phyloP scores from a whole-genome alignment of 2,329 filamentous ascomycete species.

The Exserohilum turcica region DNA sequence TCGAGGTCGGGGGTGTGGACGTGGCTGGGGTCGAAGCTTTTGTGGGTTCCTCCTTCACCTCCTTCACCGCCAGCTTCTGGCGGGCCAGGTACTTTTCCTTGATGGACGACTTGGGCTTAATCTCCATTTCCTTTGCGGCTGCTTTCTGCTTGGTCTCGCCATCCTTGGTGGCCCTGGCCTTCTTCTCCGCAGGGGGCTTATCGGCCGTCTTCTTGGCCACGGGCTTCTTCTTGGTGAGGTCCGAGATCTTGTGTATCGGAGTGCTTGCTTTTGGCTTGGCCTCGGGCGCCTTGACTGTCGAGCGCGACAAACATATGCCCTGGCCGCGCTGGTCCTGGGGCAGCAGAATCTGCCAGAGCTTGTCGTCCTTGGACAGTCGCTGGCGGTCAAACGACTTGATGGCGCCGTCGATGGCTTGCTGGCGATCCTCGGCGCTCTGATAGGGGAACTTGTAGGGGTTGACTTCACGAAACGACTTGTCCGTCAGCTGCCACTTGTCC shows the following conservation, averaged over 20 bases:
- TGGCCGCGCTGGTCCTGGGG: conserved; percentile 66
- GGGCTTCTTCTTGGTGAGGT: conserved; percentile 52
- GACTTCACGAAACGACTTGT: conserved; percentile 65
- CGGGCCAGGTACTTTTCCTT: conserved; percentile 31
- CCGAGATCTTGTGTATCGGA: conserved; percentile 46
- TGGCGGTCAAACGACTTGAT: conserved; percentile 67
- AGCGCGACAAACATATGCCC: conserved; percentile 64
- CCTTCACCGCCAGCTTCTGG: conserved; percentile 27
- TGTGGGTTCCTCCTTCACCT: conserved; percentile 28
- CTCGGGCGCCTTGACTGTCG: conserved; percentile 57
- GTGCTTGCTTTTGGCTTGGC: conserved; percentile 42
- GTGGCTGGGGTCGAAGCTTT: conserved; percentile 26
- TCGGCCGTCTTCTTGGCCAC: conserved; percentile 50
- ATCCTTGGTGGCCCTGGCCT: conserved; percentile 17
- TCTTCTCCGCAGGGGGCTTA: conserved; percentile 46
- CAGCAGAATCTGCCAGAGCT: conserved; percentile 66
- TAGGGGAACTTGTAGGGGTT: conserved; percentile 67
- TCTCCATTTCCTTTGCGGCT: conserved; percentile 18
- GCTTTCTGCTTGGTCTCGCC: conserved; percentile 17
- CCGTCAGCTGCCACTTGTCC: conserved; percentile 54
- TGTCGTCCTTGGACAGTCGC: conserved; percentile 63
- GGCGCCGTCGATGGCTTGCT: conserved; percentile 65
- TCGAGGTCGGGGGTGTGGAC: conserved; percentile 16
- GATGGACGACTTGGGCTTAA: conserved; percentile 32
- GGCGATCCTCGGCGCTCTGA: conserved; percentile 59